These are phyloP conservation scores for Ilex paraguariensis DNA, from an alignment of 305 asterid genomes.

Conservation along the genomic window DNA sequence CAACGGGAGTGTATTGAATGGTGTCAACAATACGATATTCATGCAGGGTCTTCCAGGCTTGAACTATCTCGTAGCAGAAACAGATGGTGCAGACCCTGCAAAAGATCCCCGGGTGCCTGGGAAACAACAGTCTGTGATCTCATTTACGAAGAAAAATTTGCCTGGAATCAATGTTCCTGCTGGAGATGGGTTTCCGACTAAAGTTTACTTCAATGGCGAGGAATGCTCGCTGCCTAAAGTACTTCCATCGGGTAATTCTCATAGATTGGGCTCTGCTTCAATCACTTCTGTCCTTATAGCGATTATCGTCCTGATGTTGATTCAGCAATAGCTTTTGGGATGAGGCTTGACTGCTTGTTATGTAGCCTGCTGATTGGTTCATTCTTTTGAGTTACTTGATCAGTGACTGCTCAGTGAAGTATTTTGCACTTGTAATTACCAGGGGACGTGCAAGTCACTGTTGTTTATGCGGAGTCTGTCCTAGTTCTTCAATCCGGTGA, in stretches of 20 bases:
- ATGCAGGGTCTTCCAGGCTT: slow-evolving; percentile 77
- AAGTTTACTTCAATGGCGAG: slow-evolving; percentile 90
- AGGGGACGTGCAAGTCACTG: no score
- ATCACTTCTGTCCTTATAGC: slow-evolving; percentile 19
- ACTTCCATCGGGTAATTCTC: slow-evolving; percentile 46
- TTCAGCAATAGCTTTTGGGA: slow-evolving; percentile 38
- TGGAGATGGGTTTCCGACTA: slow-evolving; percentile 87
- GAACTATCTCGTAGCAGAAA: slow-evolving; percentile 77
- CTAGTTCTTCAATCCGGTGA: no score
- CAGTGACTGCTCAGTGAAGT: no score
- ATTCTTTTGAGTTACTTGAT: slow-evolving; percentile 29
- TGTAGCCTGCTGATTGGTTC: slow-evolving; percentile 36
- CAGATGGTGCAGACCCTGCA: slow-evolving; percentile 43
- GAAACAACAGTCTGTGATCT: slow-evolving; percentile 85
- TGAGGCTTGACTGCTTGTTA: background rate
- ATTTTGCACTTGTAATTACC: no score
- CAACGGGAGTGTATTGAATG: slow-evolving; percentile 53
- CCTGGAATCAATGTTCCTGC: slow-evolving; percentile 52
- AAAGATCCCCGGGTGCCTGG: slow-evolving; percentile 73
- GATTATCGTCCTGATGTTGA: slow-evolving; percentile 23
- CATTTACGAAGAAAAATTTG: slow-evolving; percentile 70
- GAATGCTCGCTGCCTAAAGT: slow-evolving; percentile 70
- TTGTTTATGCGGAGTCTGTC: no score
- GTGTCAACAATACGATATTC: slow-evolving; percentile 59
- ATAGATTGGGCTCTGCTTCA: slow-evolving; percentile 26